Evolutionary conservation across 345 rosid species (phyloP).

Genomic region (Psidium friedrichsthalianum): DNA sequence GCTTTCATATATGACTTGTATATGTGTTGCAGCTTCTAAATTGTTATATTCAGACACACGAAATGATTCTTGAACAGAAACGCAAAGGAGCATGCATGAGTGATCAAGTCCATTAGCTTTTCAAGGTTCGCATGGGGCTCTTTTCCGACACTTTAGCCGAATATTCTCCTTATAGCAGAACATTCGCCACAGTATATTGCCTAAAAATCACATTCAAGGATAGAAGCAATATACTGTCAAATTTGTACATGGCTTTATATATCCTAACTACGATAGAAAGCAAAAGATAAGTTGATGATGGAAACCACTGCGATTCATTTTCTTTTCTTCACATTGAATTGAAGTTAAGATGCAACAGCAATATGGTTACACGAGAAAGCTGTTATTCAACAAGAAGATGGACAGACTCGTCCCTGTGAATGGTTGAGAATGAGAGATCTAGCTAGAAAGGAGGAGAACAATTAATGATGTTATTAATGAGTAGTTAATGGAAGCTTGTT

Average conservation of each 20-base stretch:
- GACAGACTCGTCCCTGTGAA: not conserved
- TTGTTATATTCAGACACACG: not conserved
- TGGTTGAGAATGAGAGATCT: not conserved
- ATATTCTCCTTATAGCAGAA: not conserved
- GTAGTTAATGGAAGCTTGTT: not conserved
- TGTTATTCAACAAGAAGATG: not conserved
- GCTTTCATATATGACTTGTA: not conserved
- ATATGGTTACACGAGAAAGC: not conserved
- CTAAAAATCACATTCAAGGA: not conserved
- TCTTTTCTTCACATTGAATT: not conserved
- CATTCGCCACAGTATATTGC: not conserved
- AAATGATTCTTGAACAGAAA: not conserved
- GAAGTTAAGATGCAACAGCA: not conserved
- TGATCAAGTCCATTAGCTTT: not conserved
- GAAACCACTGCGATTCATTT: not conserved
- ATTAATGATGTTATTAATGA: not conserved
- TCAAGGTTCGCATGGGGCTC: not conserved
- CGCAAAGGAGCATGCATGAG: not conserved
- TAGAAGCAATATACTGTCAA: not conserved
- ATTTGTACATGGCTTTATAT: not conserved
- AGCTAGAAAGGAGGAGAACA: not conserved
- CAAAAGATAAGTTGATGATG: not conserved
- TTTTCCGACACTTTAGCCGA: not conserved
- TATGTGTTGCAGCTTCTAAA: not conserved
- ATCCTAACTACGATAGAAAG: not conserved